These are phyloP conservation scores for Microthyrium microscopicum DNA, from an alignment of 2,329 filamentous ascomycete genomes.

Conservation along the genomic window DNA sequence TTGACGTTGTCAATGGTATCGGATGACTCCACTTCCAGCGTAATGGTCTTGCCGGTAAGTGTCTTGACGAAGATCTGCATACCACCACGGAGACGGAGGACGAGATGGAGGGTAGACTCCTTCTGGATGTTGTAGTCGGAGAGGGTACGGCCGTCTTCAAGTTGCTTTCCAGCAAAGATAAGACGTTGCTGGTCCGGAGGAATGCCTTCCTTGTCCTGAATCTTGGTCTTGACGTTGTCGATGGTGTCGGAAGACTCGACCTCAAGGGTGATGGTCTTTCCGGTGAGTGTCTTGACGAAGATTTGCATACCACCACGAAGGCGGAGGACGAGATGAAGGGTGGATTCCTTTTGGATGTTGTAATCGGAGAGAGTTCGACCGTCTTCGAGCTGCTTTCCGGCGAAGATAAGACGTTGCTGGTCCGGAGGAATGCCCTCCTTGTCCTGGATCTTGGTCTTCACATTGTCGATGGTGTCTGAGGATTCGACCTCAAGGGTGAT, in stretches of 20 bases:
- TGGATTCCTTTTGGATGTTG: conserved; percentile 87
- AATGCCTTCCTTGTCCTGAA: conserved; percentile 43
- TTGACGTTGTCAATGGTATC: conserved; percentile 96
- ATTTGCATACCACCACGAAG: conserved; percentile 73
- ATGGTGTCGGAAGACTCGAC: no score
- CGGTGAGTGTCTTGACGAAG: conserved; percentile 47
- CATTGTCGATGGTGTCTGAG: conserved; percentile 86
- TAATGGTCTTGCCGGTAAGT: conserved; percentile 47
- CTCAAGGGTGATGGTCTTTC: conserved; percentile 38
- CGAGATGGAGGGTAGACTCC: conserved; percentile 54
- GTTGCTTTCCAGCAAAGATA: conserved; percentile 42
- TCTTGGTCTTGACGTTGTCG: conserved; percentile 26
- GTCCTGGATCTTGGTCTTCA: conserved; percentile 94
- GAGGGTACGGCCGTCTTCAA: conserved; percentile 39
- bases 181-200: conserved; percentile 41
- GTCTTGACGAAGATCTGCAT: conserved; percentile 50
- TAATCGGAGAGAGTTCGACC: conserved; percentile 83
- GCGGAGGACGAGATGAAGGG: conserved; percentile 70
- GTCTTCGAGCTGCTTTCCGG: conserved; percentile 92
- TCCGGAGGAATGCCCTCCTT: conserved; percentile 96
- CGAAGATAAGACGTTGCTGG: conserved; percentile 93
- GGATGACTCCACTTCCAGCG: conserved; percentile 49
- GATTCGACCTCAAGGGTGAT: conserved; percentile 52
- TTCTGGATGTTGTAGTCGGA: conserved; percentile 75
- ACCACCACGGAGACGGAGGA: conserved; percentile 53